Base-by-base conservation (phyloP, 345 rosid species). In the Iberis pinnata region DNA sequence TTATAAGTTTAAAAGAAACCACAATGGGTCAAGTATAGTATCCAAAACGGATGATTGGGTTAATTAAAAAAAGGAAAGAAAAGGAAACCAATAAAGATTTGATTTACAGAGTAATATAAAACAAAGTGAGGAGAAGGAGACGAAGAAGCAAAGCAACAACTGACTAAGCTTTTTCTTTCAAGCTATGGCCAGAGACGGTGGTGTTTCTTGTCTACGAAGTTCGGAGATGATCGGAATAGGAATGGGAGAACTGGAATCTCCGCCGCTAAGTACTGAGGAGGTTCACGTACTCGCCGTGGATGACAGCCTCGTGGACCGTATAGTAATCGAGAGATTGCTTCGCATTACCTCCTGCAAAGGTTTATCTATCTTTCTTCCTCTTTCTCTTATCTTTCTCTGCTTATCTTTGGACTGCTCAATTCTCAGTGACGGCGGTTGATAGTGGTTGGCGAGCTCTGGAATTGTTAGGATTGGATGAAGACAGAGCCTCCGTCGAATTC, bases 251-350 rank as follows among this genome's bases (percentile, higher is more conserved):
- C 69, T 68, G 9, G 80, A 76, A 22, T 55, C 75, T 31, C 49
- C 77, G 2, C 67, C 73, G 20, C 54, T 80, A 50, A 73, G 72
- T 31, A 11, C 73, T 1, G 76, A 78, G 15, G 83, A 79, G 47
- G 87, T 78, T 60, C 98, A 90, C 52, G 98, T 90, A 3, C 62
- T 90, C 10, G 98, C 98, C 27, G 98, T 90, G 2, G 98, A 90
- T 61, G 98, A 90, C 41, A 90, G 87, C 39, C 78, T 70, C 42
- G 81, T 87, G 12, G 98, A 90, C 58, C 89, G 98, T 3, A 84
- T 79, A 60, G 77, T 90, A 63, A 87, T 90, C 39, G 98, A 90
- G 75, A 75, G 77, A 39, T 67, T 90, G 78, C 96, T 90, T 32
- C 84, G 65, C 31, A 79, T 73, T 43, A 67, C 86, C 0, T 80